Conservation (phyloP, 371 early-diverging fungal genomes). For the Batkoa obscura region DNA sequence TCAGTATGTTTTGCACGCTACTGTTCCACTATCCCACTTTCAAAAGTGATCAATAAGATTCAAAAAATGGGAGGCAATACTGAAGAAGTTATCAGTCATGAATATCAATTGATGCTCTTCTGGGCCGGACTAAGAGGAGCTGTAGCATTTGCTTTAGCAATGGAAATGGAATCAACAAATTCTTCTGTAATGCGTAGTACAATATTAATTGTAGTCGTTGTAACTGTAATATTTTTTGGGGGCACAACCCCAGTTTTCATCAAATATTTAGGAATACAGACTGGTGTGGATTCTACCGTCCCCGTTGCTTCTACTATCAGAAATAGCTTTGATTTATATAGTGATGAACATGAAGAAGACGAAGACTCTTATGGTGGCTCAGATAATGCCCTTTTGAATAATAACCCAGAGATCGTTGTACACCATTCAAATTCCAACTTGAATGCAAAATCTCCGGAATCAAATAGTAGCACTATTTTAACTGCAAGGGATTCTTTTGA, state of each 20-base stretch:
- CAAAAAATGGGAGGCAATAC: conserved; percentile 27
- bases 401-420: no score
- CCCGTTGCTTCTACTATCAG: no score
- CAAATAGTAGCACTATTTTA: conserved; percentile 12
- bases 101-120: conserved; percentile 82
- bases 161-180: conserved; percentile 47
- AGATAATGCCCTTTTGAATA: no score
- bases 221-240: conserved; percentile 75
- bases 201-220: conserved; percentile 72
- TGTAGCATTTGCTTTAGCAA: conserved; percentile 83
- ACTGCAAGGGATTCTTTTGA: conserved; percentile 29
- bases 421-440: no score
- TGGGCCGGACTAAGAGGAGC: conserved; percentile 92
- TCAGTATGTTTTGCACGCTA: conserved; percentile 68
- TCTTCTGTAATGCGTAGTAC: conserved; percentile 58
- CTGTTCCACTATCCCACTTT: conserved; percentile 61
- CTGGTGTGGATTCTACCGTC: conserved; percentile 51
- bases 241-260: conserved; percentile 68
- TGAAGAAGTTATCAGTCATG: conserved; percentile 40
- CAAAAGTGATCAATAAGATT: conserved; percentile 49
- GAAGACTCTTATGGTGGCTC: no score
- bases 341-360: conserved; percentile 24
- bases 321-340: conserved; percentile 19
- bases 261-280: conserved; percentile 46
- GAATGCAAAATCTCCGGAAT: no score